Base-by-base conservation (phyloP, 192 early-diverging fungal species). In the Coemansia sp. region DNA sequence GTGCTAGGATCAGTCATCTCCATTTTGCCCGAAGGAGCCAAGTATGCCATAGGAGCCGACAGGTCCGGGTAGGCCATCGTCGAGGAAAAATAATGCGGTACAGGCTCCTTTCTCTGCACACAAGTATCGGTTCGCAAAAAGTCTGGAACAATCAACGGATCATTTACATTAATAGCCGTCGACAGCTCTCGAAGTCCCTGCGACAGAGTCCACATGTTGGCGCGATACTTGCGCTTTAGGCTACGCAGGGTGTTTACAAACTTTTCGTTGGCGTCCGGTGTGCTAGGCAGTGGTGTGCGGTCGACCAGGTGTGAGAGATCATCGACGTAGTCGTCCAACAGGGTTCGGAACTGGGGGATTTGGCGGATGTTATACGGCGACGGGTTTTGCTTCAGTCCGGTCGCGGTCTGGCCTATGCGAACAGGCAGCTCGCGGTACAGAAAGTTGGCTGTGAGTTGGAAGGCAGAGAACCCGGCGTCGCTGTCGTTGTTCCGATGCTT, bases 341-440 rank as follows among this genome's bases (percentile, higher is more conserved):
- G 80, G n/a, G 76, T 70, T 47, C 71, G 68, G 47, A 89, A 83
- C 42, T 76, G 84, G 7, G 76, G 70, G 63, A 86, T 71, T 11
- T 75, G 71, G 0, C 67, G 66, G 66, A 88, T 79, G 34, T 82
- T 80, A 70, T 80, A 75, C 10, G 78, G 82, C 40, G 83, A 73
- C 46, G 78, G 72, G 22, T 70, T 82, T 16, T 82, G 72, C 68
- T 78, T 78, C 27, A 89, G 78, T 47, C 86, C 75, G 8, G 72
- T 79, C 18, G 86, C 71, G 5, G 87, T 85, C 68, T 89, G 87
- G 11, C 85, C 85, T 27, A 89, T 77, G n/a, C 88, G 83, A 52
- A 88, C 85, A 20, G 87, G 86, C 54, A 89, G 73, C 63, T 89
- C 87, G 61, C 80, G 85, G 73, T 88, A 75, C 67, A 89, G 52